Conservation (phyloP, 2,329 filamentous ascomycete genomes). For the Aspergillus bombycis region DNA sequence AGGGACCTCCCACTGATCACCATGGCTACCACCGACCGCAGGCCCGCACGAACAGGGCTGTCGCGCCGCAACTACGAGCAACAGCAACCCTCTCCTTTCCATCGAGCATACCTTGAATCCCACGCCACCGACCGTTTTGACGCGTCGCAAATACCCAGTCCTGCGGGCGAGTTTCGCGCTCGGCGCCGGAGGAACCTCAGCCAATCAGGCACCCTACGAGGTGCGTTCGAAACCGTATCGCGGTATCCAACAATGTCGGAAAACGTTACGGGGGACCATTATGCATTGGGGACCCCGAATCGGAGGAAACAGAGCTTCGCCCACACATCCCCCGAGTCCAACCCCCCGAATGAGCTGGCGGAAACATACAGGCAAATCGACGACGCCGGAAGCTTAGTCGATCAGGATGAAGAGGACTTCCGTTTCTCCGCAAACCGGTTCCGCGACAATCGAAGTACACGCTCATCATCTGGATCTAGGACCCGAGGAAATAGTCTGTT, state of each 20-base stretch:
- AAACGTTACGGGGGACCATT: slow-evolving; percentile 17
- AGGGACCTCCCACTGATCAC: slow-evolving; percentile 16
- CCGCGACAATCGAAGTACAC: slow-evolving; percentile 23
- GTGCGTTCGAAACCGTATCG: slow-evolving; percentile 43
- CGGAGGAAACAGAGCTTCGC: slow-evolving; percentile 28
- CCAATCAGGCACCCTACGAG: slow-evolving; percentile 42
- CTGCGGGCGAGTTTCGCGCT: slow-evolving; percentile 32
- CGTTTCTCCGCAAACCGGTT: slow-evolving; percentile 6
- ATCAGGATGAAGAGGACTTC: slow-evolving; percentile 36
- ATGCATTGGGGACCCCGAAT: slow-evolving; percentile 32
- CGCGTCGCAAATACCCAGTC: slow-evolving; percentile 31
- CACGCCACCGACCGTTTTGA: slow-evolving; percentile 33
- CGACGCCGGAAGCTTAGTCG: slow-evolving; percentile 40
- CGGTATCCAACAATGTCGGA: slow-evolving; percentile 32
- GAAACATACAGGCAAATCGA: slow-evolving; percentile 46
- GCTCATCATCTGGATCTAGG: slow-evolving; percentile 29
- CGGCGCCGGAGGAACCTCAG: slow-evolving; percentile 38
- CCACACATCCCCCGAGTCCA: slow-evolving; percentile 38
- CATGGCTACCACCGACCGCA: slow-evolving; percentile 40
- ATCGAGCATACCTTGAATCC: slow-evolving; percentile 30
- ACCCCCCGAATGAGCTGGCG: slow-evolving; percentile 42
- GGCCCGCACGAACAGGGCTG: slow-evolving; percentile 28
- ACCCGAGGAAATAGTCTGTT: slow-evolving; percentile 24
- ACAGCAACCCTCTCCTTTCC: slow-evolving; percentile 37
- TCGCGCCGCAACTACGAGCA: slow-evolving; percentile 34